Evolutionary conservation across 371 early-diverging fungal genomes (phyloP).

Genomic region (Apophysomyces ossiformis): DNA sequence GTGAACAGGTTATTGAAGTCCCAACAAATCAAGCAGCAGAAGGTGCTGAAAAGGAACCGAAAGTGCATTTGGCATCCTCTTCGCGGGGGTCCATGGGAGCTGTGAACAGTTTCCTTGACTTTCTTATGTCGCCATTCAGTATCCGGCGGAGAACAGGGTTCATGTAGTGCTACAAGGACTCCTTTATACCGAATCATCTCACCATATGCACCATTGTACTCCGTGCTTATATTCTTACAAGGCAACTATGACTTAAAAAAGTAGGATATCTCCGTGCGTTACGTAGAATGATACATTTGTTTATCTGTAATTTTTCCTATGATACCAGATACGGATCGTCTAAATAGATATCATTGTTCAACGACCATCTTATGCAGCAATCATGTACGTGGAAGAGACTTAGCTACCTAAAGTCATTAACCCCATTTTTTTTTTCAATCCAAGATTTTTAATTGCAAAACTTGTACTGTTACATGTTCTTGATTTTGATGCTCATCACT

Average conservation of each 20-base stretch:
- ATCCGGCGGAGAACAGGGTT: neutral
- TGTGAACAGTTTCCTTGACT: neutral
- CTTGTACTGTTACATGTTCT: neutral
- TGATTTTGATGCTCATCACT: neutral
- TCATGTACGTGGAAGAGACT: too few relatives aligned
- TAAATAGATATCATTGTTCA: too few relatives aligned
- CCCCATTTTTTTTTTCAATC: too few relatives aligned
- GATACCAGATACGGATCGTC: too few relatives aligned
- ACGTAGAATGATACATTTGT: too few relatives aligned
- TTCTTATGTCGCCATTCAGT: conserved; percentile 3
- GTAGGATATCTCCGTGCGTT: too few relatives aligned
- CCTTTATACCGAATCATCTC: neutral
- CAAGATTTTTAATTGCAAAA: too few relatives aligned
- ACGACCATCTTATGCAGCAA: too few relatives aligned
- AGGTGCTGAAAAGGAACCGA: neutral
- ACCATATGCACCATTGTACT: neutral
- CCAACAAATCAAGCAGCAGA: neutral
- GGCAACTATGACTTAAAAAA: too few relatives aligned
- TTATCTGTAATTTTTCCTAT: too few relatives aligned
- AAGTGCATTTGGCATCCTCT: neutral
- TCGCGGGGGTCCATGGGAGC: neutral
- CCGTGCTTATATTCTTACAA: neutral
- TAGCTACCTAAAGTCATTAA: too few relatives aligned
- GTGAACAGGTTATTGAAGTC: too few relatives aligned
- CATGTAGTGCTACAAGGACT: neutral